Conservation (phyloP, 2,329 filamentous ascomycete genomes). For the Hypoxylon sp. region DNA sequence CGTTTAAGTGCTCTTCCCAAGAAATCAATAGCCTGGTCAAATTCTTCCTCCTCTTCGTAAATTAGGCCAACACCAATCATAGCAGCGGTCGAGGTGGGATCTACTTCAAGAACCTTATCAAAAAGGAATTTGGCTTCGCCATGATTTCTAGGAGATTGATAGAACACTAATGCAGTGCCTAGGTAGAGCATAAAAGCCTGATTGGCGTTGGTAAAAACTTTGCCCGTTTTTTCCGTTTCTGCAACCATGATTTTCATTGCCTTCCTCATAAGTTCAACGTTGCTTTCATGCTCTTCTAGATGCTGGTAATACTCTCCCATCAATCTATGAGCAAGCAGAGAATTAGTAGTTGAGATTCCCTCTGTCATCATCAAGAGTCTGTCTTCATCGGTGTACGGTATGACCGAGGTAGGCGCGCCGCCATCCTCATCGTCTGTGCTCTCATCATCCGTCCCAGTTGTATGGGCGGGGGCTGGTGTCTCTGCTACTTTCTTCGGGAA, state of each 20-base stretch:
- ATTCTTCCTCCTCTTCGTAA: constrained; percentile 93
- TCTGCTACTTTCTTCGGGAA: constrained; percentile 68
- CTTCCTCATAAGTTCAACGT: constrained; percentile 83
- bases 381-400: constrained; percentile 80
- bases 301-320: constrained; percentile 87
- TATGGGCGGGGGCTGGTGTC: constrained; percentile 36
- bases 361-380: constrained; percentile 85
- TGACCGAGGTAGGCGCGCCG: constrained; percentile 66
- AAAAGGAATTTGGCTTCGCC: constrained; percentile 90
- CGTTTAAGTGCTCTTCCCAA: constrained; percentile 80
- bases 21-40: constrained; percentile 84
- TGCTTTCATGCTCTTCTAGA: constrained; percentile 86
- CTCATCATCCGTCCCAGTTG: constrained; percentile 59
- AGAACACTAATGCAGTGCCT: constrained; percentile 89
- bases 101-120: constrained; percentile 81
- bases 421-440: constrained; percentile 72
- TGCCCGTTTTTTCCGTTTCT: constrained; percentile 76
- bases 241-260: constrained; percentile 73
- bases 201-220: constrained; percentile 76
- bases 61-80: constrained; percentile 93
- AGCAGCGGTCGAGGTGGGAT: constrained; percentile 82
- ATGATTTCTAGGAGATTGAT: constrained; percentile 91
- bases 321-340: constrained; percentile 85
- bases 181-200: constrained; percentile 84
- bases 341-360: constrained; percentile 76